A percentile compares a stretch with the other conserved stretches of the same genome.
Conservation (phyloP, 2,329 filamentous ascomycete species). For the Apiospora malaysiana region DNA sequence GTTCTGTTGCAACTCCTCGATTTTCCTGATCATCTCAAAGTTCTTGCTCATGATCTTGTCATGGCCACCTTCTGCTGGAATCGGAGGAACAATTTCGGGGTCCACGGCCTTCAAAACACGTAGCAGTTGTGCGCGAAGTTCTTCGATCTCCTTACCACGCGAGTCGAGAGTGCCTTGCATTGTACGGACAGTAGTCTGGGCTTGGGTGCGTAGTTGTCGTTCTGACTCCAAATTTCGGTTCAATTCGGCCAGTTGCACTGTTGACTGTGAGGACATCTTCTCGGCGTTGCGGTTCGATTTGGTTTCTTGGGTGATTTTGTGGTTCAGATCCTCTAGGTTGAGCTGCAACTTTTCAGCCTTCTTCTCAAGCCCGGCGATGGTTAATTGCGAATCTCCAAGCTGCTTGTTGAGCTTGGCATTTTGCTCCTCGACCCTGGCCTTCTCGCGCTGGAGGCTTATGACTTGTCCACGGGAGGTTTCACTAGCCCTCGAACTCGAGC, state of each 20-base stretch:
- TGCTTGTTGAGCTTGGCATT: constrained; percentile 82
- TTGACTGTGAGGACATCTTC: constrained; percentile 80
- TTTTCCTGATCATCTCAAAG: constrained; percentile 84
- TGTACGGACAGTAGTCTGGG: constrained; percentile 83
- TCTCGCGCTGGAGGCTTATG: constrained; percentile 79
- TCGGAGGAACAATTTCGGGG: constrained; percentile 69
- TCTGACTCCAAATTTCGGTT: constrained; percentile 92
- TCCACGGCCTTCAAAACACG: constrained; percentile 87
- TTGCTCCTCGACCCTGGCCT: constrained; percentile 81
- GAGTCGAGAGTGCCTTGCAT: constrained; percentile 81
- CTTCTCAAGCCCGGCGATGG: constrained; percentile 85
- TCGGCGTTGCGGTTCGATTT: constrained; percentile 90
- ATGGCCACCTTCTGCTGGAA: constrained; percentile 61
- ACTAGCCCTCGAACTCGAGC: constrained; percentile 83
- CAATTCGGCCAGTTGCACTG: constrained; percentile 83
- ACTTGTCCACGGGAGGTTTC: constrained; percentile 84
- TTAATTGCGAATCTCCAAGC: constrained; percentile 83
- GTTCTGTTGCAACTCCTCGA: constrained; percentile 88
- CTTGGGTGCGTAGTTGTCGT: constrained; percentile 81
- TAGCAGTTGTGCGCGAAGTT: constrained; percentile 80
- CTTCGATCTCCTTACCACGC: constrained; percentile 79
- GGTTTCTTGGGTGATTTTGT: constrained; percentile 88
- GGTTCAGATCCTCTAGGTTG: constrained; percentile 87
- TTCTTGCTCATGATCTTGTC: constrained; percentile 74
- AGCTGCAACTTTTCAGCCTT: constrained; percentile 91